These are phyloP conservation scores for Dissoconium aciculare DNA, from an alignment of 2,329 filamentous ascomycete species.

Conservation along the genomic window DNA sequence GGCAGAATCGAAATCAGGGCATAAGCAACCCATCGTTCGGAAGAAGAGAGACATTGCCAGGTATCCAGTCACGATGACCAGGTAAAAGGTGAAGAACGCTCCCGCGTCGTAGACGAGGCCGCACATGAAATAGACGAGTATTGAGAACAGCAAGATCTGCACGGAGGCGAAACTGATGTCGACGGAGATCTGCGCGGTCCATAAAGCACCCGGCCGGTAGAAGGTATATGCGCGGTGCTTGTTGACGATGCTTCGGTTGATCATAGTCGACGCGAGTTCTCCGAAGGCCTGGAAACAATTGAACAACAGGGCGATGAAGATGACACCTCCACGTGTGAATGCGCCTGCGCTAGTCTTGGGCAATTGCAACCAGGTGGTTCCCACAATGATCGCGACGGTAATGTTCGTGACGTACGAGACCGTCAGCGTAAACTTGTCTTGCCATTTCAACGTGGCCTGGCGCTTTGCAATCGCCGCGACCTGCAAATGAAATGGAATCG, in stretches of 20 bases:
- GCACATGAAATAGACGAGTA: slow-evolving; percentile 70
- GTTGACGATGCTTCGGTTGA: slow-evolving; percentile 61
- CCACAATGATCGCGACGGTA: slow-evolving; percentile 61
- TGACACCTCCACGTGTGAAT: slow-evolving; percentile 66
- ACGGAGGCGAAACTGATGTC: slow-evolving; percentile 54
- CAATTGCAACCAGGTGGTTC: slow-evolving; percentile 63
- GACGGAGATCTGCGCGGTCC: slow-evolving; percentile 69
- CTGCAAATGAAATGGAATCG: slow-evolving; percentile 68
- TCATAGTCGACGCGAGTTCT: slow-evolving; percentile 61
- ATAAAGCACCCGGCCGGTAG: slow-evolving; percentile 65
- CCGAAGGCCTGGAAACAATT: slow-evolving; percentile 79
- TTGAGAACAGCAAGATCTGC: slow-evolving; percentile 56
- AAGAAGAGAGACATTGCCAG: slow-evolving; percentile 61
- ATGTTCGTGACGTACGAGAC: slow-evolving; percentile 59
- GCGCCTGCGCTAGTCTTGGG: slow-evolving; percentile 50
- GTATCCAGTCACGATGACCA: slow-evolving; percentile 29
- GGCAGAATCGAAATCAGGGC: slow-evolving; percentile 70
- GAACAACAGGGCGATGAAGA: slow-evolving; percentile 69
- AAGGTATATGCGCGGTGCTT: slow-evolving; percentile 77
- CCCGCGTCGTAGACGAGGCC: slow-evolving; percentile 53
- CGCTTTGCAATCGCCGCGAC: slow-evolving; percentile 71
- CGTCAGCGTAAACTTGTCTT: slow-evolving; percentile 63
- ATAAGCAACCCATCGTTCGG: slow-evolving; percentile 57
- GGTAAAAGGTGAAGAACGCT: slow-evolving; percentile 62
- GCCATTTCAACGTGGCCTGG: slow-evolving; percentile 73